phyloP scores from a whole-genome alignment of 192 early-diverging fungal genomes.

The Dissophora ornata region DNA sequence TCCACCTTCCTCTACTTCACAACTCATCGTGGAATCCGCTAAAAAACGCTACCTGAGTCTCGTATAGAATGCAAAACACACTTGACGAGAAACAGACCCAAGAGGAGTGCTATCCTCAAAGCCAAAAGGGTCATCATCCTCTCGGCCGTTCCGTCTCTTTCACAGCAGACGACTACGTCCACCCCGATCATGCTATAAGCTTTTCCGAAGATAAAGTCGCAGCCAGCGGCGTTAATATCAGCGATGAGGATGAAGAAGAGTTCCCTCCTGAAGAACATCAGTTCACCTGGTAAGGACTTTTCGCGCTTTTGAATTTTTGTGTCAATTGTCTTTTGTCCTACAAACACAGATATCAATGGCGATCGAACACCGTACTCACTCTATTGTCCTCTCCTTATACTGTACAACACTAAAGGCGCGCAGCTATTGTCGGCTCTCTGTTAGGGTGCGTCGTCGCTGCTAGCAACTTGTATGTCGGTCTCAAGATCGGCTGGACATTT shows the following conservation, averaged over 20 bases:
- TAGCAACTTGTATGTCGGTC: conserved; percentile 76
- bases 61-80: conserved; percentile 7
- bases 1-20: neutral
- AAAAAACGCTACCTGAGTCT: neutral
- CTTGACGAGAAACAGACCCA: conserved; percentile 11
- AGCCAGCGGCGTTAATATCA: neutral
- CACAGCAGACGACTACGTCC: conserved; percentile 32
- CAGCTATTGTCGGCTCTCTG: conserved; percentile 69
- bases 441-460: conserved; percentile 73
- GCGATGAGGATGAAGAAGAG: conserved; percentile 19
- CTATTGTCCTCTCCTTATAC: neutral
- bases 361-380: neutral
- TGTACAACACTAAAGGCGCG: conserved; percentile 49
- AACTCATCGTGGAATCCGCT: neutral
- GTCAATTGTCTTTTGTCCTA: no score
- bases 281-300: conserved; percentile 31
- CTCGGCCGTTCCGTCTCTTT: conserved; percentile 16
- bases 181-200: conserved; percentile 14
- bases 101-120: neutral
- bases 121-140: neutral
- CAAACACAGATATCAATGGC: no score
- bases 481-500: conserved; percentile 72
- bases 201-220: conserved; percentile 12
- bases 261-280: conserved; percentile 41
- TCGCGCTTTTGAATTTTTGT: neutral